Evolutionary conservation across 1,284 basidiomycete species (phyloP), one percentile per base, ranked within the genome.

Genomic region (Blastosporella zonata): DNA sequence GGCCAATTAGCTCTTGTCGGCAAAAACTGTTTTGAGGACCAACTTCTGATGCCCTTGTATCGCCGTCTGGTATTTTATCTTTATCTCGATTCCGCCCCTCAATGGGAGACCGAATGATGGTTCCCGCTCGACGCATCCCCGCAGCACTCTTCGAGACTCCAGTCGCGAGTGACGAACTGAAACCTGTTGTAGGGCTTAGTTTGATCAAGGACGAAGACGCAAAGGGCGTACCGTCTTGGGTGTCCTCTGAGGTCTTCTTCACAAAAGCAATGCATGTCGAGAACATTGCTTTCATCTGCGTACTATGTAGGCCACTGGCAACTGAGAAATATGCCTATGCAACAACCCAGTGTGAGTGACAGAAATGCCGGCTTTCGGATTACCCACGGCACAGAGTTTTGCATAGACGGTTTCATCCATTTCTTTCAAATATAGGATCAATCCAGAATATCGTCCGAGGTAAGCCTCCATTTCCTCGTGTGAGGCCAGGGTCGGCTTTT

Each of bases 391-490:
- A 62, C 93, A 97, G 27, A 96, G 69, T 61, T 88, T 90, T 36
- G 83, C 87, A 65, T 96, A 97, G 22, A 85, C 67, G 44, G 67
- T 69, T 64, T 94, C 90, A 50, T 95, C 93, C 84, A 97, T 95
- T 70, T 99, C 96, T 64, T 94, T 95, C 55, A 97, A 71, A 63
- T 96, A 99, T 12, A 98, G 75, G 68, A 98, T 83, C 41, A 99
- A 66, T 1, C 95, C 95, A 40, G 88, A 84, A 66, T 98, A 98
- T 41, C 85, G 78, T 21, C 90, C 92, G 8, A 98, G 78, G 62
- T 90, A 89, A 22, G 77, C 74, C 61, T 97, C 93, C 64, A 97
- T 75, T 10, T 79, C 73, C 44, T 75, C 72, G 64, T 96, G 93
- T 4, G 78, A 72, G 6, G 76, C 65, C 23, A 93, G 69, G 6